Conservation (phyloP, 441 rosid species). For the Populus hybrid region DNA sequence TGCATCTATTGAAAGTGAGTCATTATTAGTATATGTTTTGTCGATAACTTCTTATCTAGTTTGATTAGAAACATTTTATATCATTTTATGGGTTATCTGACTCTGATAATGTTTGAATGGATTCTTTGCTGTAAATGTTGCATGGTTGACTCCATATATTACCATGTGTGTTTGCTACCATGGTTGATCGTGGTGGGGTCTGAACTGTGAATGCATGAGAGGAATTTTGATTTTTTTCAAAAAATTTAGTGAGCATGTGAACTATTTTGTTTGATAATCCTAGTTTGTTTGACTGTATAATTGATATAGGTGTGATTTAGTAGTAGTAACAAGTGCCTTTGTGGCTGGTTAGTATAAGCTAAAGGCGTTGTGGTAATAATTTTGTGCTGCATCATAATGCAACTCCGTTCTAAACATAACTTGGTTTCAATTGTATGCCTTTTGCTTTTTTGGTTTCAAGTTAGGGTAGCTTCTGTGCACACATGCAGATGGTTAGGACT, state of each 20-base stretch:
- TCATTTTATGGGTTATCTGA: neutral
- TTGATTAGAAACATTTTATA: neutral
- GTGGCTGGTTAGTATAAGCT: neutral
- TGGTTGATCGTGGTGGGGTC: neutral
- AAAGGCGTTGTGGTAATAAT: neutral
- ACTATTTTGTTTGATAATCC: neutral
- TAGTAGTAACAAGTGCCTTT: neutral
- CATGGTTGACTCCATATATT: neutral
- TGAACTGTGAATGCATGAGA: neutral
- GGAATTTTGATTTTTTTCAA: neutral
- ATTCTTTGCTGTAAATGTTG: neutral
- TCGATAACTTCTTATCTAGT: neutral
- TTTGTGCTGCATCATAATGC: neutral
- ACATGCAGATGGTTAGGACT: neutral
- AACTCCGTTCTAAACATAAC: neutral
- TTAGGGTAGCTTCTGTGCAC: neutral
- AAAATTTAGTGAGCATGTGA: neutral
- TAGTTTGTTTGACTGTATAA: no score
- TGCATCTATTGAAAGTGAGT: constrained; percentile 74
- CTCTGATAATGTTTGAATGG: neutral
- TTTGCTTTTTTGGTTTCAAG: neutral
- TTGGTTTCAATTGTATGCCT: neutral
- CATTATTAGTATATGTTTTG: neutral
- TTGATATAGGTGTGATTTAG: neutral
- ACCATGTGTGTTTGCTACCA: neutral